phyloP scores from a whole-genome alignment of 345 rosid genomes.

The Mercurialis annua region DNA sequence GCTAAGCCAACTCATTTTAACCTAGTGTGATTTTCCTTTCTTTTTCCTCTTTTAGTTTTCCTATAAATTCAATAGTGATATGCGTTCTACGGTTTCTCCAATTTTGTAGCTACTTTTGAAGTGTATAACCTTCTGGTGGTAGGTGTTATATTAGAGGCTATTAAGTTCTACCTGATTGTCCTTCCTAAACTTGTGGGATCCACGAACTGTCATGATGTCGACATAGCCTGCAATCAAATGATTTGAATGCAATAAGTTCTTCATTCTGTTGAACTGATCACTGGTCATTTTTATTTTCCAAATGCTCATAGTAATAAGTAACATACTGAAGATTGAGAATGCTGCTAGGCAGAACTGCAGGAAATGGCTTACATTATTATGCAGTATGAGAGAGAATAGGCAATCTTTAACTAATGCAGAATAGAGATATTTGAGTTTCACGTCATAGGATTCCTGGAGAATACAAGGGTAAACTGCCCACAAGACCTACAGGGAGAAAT shows the following conservation, averaged over 20 bases:
- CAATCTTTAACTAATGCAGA: background rate
- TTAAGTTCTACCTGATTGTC: background rate
- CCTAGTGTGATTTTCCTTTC: background rate
- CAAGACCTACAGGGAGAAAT: too few relatives aligned
- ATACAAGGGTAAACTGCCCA: too few relatives aligned
- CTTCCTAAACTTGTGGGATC: background rate
- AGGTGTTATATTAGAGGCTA: background rate
- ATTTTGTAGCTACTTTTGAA: background rate
- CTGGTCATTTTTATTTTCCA: background rate
- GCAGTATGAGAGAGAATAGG: background rate
- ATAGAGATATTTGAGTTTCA: background rate
- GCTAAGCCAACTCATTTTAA: background rate
- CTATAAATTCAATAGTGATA: background rate
- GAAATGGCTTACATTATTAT: background rate
- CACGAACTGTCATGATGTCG: background rate
- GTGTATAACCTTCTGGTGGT: background rate
- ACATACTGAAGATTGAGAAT: background rate
- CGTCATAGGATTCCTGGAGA: too few relatives aligned
- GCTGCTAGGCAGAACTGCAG: background rate
- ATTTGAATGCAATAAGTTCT: background rate
- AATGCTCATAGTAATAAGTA: background rate
- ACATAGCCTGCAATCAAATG: background rate
- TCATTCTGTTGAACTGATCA: background rate
- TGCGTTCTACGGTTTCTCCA: background rate
- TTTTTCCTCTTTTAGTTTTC: background rate